Evolutionary conservation across 2,329 filamentous ascomycete genomes (phyloP).

Genomic region (Cercospora janseana): DNA sequence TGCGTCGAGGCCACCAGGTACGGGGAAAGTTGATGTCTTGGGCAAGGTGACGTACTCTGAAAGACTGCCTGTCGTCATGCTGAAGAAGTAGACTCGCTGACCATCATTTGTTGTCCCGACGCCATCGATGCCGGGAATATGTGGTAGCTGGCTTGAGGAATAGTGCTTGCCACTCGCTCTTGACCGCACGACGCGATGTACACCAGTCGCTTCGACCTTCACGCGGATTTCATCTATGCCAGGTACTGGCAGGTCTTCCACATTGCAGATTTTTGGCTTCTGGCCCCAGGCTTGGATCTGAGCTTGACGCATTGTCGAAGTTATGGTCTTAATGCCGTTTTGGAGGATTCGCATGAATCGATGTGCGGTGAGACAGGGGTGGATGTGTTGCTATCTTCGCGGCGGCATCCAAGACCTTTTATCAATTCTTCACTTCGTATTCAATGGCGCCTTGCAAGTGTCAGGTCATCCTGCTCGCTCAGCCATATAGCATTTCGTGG

Average conservation of each 20-base stretch:
- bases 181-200: conserved; percentile 55
- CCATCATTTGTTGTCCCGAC: conserved; percentile 49
- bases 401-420: too few relatives aligned
- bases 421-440: too few relatives aligned
- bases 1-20: conserved; percentile 50
- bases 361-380: too few relatives aligned
- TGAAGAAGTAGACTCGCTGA: conserved; percentile 52
- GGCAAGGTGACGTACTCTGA: conserved; percentile 52
- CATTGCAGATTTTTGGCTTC: too few relatives aligned
- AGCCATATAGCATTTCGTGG: too few relatives aligned
- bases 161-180: conserved; percentile 58
- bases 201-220: conserved; percentile 52
- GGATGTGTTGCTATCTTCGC: too few relatives aligned
- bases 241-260: conserved; percentile 38
- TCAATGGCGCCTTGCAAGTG: too few relatives aligned
- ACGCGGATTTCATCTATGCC: conserved; percentile 46
- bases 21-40: conserved; percentile 39
- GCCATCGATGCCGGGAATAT: conserved; percentile 55
- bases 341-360: too few relatives aligned
- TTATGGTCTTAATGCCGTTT: too few relatives aligned
- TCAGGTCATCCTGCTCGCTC: too few relatives aligned
- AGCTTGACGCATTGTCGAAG: too few relatives aligned
- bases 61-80: conserved; percentile 47
- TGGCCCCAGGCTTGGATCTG: too few relatives aligned
- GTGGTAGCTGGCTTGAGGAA: conserved; percentile 50